Base-by-base conservation (phyloP, 345 rosid species). In the Geranium rotundifolium region DNA sequence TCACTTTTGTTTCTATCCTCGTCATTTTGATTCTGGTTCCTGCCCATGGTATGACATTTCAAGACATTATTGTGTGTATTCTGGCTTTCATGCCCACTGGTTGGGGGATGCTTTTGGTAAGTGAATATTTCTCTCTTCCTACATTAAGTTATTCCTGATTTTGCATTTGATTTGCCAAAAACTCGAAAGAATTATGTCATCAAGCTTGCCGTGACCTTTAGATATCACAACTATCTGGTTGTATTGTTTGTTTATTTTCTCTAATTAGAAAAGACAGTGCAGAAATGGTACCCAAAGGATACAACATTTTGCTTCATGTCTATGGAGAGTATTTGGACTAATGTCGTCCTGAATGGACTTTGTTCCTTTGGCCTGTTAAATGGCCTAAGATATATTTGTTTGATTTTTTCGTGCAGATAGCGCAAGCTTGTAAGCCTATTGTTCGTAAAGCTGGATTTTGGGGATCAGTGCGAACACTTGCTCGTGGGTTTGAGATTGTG, bases 51-150 rank as follows among this genome's bases (percentile, higher is more conserved):
- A 77, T 86, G 70, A 89, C 95, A 17, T 20, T 87, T 57, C 73
- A 76, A 73, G 96, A 89, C 73, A 65, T 89, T 49, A 54, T 89
- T 66, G 79, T 85, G 34, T 82, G 91, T 65, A 68, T 86, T 75
- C 91, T 89, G 49, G 96, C 96, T 46, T 81, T 89, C 85, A 80
- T 86, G 95, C 96, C 96, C 46, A 86, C 95, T 6, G 96, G 91
- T n/a, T 89, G 96, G 96, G 96, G 89, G 58, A 70, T 89, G 78
- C 85, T 89, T 67, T 79, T 86, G 71, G 95, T 89, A 65, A 80
- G 90, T 74, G 9, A 57, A 49, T 37, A 29, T 65, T 61, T 37
- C 18, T 18, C 57, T 58, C 12, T 29, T 2, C 30, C n/a, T 16
- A 31, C 37, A 31, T 31, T 31, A 31, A 31, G 7, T 31, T 31